phyloP scores from a whole-genome alignment of 164 flowering plant genomes.

The Chimonanthus salicifolius region DNA sequence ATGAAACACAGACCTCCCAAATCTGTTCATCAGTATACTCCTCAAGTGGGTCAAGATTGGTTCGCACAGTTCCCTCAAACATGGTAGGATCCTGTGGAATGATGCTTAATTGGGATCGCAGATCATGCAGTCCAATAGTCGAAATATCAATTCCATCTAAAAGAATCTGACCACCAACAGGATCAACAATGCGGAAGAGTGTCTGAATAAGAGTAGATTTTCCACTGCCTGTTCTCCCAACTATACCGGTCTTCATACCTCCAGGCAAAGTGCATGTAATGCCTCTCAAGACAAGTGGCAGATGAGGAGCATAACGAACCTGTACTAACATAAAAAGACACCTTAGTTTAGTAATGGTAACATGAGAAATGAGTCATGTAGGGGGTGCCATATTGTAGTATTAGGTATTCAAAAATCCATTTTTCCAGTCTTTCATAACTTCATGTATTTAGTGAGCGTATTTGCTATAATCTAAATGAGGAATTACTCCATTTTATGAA shows the following conservation, averaged over 20 bases:
- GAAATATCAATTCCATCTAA: slow-evolving; percentile 61
- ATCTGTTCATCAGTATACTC: slow-evolving; percentile 69
- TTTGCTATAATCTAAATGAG: not conserved
- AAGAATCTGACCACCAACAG: slow-evolving; percentile 44
- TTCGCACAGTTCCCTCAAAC: slow-evolving; percentile 81
- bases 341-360: not conserved
- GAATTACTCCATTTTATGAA: not conserved
- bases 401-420: no score
- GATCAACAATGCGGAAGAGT: slow-evolving; percentile 70
- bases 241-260: slow-evolving; percentile 71
- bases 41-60: slow-evolving; percentile 74
- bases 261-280: slow-evolving; percentile 68
- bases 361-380: not conserved
- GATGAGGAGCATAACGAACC: slow-evolving; percentile 76
- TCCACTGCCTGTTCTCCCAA: slow-evolving; percentile 86
- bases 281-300: slow-evolving; percentile 76
- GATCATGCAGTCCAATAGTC: slow-evolving; percentile 69
- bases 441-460: not conserved
- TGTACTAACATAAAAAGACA: slow-evolving; percentile 12
- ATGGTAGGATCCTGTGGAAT: slow-evolving; percentile 91
- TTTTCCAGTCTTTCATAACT: not conserved
- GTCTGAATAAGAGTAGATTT: slow-evolving; percentile 80
- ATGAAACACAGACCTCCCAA: slow-evolving; percentile 61
- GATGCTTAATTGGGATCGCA: slow-evolving; percentile 66
- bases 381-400: not conserved